Percentiles rank a stretch among this genome's conserved stretches.
These are phyloP conservation scores for Agrostemma githago DNA, from an alignment of 148 eudicot species.

Conservation along the genomic window DNA sequence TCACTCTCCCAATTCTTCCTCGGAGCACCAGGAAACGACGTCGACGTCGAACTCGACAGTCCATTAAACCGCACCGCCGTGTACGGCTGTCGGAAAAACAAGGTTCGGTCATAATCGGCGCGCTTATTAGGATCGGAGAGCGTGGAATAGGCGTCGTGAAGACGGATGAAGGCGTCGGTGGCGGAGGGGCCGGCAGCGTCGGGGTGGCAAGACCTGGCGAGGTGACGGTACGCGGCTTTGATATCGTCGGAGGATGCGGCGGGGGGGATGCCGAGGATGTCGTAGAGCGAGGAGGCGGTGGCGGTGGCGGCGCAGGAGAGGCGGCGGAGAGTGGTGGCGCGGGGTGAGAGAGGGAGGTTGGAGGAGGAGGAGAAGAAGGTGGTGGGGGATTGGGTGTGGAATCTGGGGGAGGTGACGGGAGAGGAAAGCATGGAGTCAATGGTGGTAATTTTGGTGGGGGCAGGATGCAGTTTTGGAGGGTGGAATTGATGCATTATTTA, in stretches of 20 bases:
- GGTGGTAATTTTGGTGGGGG: background rate
- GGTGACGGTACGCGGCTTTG: conserved; percentile 59
- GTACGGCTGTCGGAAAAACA: conserved; percentile 23
- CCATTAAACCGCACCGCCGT: conserved; percentile 16
- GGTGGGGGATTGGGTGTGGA: background rate
- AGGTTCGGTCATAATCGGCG: conserved; percentile 46
- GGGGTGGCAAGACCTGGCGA: conserved; percentile 59
- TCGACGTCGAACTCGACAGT: conserved; percentile 15
- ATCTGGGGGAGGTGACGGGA: background rate
- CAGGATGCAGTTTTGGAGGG: background rate
- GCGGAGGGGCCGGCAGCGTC: conserved; percentile 34
- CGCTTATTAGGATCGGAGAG: conserved; percentile 64
- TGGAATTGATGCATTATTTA: too few relatives aligned
- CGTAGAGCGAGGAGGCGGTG: conserved; percentile 38
- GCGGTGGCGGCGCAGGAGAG: conserved; percentile 4
- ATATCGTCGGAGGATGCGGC: conserved; percentile 45
- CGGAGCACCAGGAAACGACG: conserved; percentile 25
- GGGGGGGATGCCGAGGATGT: conserved; percentile 44
- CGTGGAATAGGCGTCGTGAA: conserved; percentile 55
- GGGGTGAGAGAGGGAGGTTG: background rate
- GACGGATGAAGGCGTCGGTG: conserved; percentile 44
- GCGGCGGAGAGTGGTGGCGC: background rate
- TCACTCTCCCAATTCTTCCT: conserved; percentile 65
- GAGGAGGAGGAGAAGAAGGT: background rate
- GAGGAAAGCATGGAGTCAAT: conserved; percentile 21